These are phyloP conservation scores for Bauhinia variegata DNA, from an alignment of 306 rosid species.

Conservation along the genomic window DNA sequence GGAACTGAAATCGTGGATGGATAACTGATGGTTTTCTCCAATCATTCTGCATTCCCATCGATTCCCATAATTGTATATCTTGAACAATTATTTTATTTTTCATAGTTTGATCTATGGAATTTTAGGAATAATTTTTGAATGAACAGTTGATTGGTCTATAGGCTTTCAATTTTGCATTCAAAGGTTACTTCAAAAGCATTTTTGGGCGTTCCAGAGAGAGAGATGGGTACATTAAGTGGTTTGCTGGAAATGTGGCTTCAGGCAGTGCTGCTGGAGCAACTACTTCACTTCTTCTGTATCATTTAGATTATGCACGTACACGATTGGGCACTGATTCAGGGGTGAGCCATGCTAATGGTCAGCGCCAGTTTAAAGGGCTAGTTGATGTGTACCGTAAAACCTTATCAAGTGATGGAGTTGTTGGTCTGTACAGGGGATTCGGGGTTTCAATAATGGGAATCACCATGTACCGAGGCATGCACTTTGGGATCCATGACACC, in stretches of 20 bases:
- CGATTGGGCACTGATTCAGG: constrained; percentile 80
- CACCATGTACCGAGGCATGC: constrained; percentile 92
- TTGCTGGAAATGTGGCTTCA: constrained; percentile 97
- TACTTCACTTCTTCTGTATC: constrained; percentile 84
- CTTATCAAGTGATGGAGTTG: constrained; percentile 77
- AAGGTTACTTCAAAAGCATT: constrained; percentile 92
- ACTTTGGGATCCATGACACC: constrained; percentile 93
- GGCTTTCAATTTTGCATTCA: constrained; percentile 99
- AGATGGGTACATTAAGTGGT: constrained; percentile 90
- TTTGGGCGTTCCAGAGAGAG: constrained; percentile 84
- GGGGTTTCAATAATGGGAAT: constrained; percentile 89
- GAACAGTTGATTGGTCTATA: constrained; percentile 76
- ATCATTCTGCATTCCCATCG: constrained; percentile 21
- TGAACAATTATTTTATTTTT: neutral
- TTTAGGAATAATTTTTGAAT: constrained; percentile 54
- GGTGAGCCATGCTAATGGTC: constrained; percentile 48
- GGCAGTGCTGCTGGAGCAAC: constrained; percentile 99
- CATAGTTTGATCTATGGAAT: constrained; percentile 27
- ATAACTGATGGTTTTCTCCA: constrained; percentile 16
- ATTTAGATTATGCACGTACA: constrained; percentile 90
- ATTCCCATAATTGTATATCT: constrained; percentile 16
- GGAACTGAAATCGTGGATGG: constrained; percentile 1
- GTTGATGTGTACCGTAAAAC: constrained; percentile 83
- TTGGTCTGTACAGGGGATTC: constrained; percentile 87
- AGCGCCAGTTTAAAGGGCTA: constrained; percentile 79